Conservation (phyloP, 306 rosid genomes). For the Delonix regia region DNA sequence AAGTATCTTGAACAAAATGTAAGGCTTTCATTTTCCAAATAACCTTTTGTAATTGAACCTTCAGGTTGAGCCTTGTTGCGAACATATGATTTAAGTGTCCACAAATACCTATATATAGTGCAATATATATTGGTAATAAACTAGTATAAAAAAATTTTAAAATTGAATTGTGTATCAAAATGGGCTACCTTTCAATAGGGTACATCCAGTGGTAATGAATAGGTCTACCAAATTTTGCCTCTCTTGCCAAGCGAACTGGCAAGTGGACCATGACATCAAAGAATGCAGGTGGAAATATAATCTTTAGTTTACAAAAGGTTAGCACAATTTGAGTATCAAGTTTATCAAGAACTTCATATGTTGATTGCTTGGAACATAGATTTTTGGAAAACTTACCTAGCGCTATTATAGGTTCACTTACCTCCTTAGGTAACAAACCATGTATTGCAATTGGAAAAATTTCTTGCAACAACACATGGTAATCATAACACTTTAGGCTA, state of each 20-base stretch:
- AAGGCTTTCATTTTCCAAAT: too few species aligned
- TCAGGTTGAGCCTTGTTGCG: background rate
- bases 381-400: background rate
- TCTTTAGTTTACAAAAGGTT: background rate
- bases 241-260: background rate
- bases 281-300: background rate
- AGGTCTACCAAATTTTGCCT: background rate
- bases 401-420: background rate
- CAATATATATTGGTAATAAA: background rate
- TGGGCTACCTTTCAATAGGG: slow-evolving; percentile 3
- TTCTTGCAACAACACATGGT: too few species aligned
- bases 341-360: background rate
- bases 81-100: background rate
- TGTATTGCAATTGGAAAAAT: background rate
- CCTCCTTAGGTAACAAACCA: background rate
- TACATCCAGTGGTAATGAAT: slow-evolving; percentile 12
- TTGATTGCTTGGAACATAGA: background rate
- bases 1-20: too few species aligned
- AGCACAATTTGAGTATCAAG: background rate
- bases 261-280: slow-evolving; percentile 13
- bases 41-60: too few species aligned
- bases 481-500: too few species aligned
- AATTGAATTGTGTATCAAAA: background rate
- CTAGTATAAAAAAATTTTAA: background rate
- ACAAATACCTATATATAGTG: background rate